Base-by-base conservation (phyloP, 192 early-diverging fungal genomes). In the Gryganskiella cystojenkinii region DNA sequence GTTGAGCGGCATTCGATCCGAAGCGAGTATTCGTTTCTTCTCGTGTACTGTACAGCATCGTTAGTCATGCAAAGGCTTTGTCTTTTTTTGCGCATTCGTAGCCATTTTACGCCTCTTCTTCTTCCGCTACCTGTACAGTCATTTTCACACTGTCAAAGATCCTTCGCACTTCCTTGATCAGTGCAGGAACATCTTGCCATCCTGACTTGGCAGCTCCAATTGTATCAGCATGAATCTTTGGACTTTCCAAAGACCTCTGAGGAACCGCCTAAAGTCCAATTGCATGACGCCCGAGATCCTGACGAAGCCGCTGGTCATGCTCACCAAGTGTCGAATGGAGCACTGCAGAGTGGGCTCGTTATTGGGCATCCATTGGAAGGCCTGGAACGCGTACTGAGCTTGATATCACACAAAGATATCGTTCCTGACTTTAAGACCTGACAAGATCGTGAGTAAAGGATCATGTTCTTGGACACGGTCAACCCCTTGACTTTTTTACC, bases 381-480 rank as follows among this genome's bases (percentile, higher is more conserved):
- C 45, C 15, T 62, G 60, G 15, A 28, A 24, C 9, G 60, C 60
- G 46, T 62, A 49, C 3, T 4, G 17, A 8, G 60, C 46, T 47
- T 62, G 60, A n/a, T 62, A 47, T 25, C 24, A 31, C 13, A 62
- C 24, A 35, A 15, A 46, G 2, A n/a, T 24, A 34, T 62, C 60
- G 37, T 13, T 0, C 28, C 22, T 15, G 13, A 49, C 8, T 27
- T 28, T 30, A 8, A 13, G 1, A 46, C 2, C 25, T 30, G 19
- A 5, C 4, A 46, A n/a, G 28, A 24, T 28, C 33, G 14, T 7
- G 19, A 10, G 9, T n/a, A 49, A 45, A 2, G 60, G 45, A 10
- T 49, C 60, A 20, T 49, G 45, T 0, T 49, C 44, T 30, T 31
- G 17, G 8, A 31, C 46, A 11, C 45, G 60, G 20, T 30, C 28